phyloP scores from a whole-genome alignment of 345 rosid species.

The Citrus hindsii region DNA sequence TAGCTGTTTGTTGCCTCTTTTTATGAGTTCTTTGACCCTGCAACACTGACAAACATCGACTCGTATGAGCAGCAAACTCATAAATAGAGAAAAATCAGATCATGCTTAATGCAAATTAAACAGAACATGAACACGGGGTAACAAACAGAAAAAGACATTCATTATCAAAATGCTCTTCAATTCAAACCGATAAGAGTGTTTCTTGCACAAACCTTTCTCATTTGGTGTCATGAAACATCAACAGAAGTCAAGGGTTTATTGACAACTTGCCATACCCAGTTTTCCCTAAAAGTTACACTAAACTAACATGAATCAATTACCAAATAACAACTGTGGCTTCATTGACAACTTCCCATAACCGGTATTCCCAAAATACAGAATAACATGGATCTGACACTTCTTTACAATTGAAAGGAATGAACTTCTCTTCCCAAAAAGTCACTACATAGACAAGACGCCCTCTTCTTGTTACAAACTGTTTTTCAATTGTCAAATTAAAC shows the following conservation, averaged over 20 bases:
- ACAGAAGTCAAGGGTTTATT: not conserved
- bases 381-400: not conserved
- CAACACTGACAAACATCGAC: constrained; percentile 1
- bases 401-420: not conserved
- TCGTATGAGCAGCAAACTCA: not conserved
- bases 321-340: not conserved
- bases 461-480: not conserved
- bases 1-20: constrained; percentile 1
- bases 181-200: not conserved
- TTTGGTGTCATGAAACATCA: not conserved
- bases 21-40: constrained; percentile 3
- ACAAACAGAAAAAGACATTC: not conserved
- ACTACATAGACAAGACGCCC: not conserved
- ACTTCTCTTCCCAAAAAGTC: not conserved
- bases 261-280: not conserved
- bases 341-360: not conserved
- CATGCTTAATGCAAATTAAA: not conserved
- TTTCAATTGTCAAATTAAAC: not conserved
- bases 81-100: not conserved
- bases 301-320: not conserved
- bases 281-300: not conserved
- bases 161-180: not conserved
- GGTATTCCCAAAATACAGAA: not conserved
- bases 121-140: not conserved
- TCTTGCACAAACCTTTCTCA: not conserved